Conservation (phyloP, 495 filamentous ascomycete genomes). For the Oidiodendron maius region DNA sequence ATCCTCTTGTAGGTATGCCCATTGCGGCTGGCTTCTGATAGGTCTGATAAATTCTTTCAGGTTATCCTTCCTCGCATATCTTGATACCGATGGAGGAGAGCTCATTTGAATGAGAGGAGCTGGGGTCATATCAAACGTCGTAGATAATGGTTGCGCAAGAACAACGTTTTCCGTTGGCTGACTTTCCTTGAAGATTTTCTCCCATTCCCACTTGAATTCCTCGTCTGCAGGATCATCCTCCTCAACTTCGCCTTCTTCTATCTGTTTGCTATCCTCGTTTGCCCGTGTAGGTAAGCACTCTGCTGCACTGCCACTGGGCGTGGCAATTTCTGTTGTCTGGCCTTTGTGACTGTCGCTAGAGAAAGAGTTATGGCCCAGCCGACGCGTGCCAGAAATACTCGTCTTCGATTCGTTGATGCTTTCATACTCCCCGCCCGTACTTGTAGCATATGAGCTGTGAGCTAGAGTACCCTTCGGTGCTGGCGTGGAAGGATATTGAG, state of each 20-base stretch:
- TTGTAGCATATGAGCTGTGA: too few relatives aligned
- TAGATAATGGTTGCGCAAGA: constrained; percentile 33
- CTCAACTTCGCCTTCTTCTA: neutral
- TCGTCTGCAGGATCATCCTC: constrained; percentile 6
- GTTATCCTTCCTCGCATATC: constrained; percentile 40
- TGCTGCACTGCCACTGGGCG: neutral
- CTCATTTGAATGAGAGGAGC: constrained; percentile 13
- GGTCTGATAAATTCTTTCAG: constrained; percentile 34
- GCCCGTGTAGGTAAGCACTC: too few relatives aligned
- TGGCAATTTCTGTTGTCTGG: neutral
- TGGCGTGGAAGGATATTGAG: too few relatives aligned
- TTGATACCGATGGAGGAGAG: constrained; percentile 29
- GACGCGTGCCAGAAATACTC: constrained; percentile 7
- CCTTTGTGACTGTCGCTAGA: neutral
- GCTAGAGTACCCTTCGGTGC: too few relatives aligned
- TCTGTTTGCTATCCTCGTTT: neutral
- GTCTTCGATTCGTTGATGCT: neutral
- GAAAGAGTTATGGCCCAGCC: neutral
- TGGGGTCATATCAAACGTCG: constrained; percentile 25
- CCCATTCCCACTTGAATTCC: constrained; percentile 33
- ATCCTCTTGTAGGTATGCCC: constrained; percentile 38
- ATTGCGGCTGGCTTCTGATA: constrained; percentile 35
- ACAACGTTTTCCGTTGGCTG: constrained; percentile 11
- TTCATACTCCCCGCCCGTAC: too few relatives aligned
- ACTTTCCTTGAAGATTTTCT: constrained; percentile 31